A percentile compares a stretch with the other conserved stretches of the same genome.
Conservation (phyloP, 441 rosid genomes). For the Sinapis alba region DNA sequence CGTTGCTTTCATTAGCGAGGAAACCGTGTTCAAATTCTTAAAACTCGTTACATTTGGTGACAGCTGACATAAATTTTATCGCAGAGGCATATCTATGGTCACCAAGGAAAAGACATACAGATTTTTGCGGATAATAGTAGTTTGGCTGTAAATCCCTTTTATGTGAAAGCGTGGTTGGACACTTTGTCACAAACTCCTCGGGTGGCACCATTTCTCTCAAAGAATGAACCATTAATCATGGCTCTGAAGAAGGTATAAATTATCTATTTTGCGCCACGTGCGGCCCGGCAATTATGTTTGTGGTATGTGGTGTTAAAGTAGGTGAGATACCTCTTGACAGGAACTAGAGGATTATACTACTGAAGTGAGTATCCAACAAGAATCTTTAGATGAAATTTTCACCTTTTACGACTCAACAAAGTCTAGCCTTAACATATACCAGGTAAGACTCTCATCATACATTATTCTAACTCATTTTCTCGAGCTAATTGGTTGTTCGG, state of each 20-base stretch:
- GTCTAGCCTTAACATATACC: conserved; percentile 82
- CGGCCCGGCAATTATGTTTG: background rate
- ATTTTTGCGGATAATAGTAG: conserved; percentile 85
- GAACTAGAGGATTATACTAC: conserved; percentile 80
- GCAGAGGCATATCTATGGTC: conserved; percentile 90
- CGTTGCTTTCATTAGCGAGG: background rate
- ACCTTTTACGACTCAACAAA: conserved; percentile 86
- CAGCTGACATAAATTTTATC: background rate
- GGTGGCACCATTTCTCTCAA: conserved; percentile 89
- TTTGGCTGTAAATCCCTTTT: conserved; percentile 82
- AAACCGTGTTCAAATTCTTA: background rate
- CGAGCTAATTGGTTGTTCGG: background rate
- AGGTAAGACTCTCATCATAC: conserved; percentile 49
- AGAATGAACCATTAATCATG: conserved; percentile 82
- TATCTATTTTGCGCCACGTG: conserved; percentile 3
- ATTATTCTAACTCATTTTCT: background rate
- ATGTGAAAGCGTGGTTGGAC: conserved; percentile 79
- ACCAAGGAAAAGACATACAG: conserved; percentile 72
- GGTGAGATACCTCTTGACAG: conserved; percentile 45
- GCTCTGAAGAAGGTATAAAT: conserved; percentile 68
- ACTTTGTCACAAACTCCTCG: conserved; percentile 88
- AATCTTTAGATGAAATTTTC: conserved; percentile 81
- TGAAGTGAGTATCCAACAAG: conserved; percentile 79
- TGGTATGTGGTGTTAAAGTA: conserved; percentile 20
- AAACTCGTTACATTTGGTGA: background rate